Percentiles rank a stretch among this genome's conserved stretches.
Evolutionary conservation across 257 asterid species (phyloP).

Genomic region (Anisodus tanguticus): DNA sequence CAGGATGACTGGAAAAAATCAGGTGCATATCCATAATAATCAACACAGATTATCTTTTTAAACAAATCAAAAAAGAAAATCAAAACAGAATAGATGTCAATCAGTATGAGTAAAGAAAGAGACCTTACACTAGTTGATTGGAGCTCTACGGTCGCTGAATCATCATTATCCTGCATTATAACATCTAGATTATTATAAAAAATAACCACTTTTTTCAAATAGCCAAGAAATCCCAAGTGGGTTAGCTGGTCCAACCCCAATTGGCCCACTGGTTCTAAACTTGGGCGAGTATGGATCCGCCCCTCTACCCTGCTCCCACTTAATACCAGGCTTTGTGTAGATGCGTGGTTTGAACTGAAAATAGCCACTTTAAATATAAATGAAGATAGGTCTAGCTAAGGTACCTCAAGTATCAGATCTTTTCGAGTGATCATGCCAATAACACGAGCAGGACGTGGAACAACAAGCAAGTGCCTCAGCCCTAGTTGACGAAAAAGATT

Average conservation of each 20-base stretch:
- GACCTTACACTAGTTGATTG: conserved; percentile 99
- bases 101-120: conserved; percentile 66
- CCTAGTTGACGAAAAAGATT: conserved; percentile 97
- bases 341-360: background rate
- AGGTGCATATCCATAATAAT: background rate
- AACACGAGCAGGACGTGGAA: conserved; percentile 97
- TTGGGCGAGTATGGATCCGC: background rate
- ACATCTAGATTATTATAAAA: background rate
- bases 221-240: background rate
- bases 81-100: conserved; percentile 9
- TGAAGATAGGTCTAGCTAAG: conserved; percentile 30
- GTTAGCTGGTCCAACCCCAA: too few relatives aligned
- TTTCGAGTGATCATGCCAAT: conserved; percentile 90
- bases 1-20: background rate
- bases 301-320: background rate
- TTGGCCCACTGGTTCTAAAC: background rate
- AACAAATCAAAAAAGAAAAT: background rate
- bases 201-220: background rate
- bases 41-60: background rate
- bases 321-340: background rate
- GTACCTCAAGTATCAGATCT: conserved; percentile 94
- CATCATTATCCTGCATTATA: conserved; percentile 73
- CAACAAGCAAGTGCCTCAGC: conserved; percentile 84
- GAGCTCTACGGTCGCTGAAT: conserved; percentile 68
- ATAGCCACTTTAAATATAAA: conserved; percentile 11